phyloP scores from a whole-genome alignment of 1,284 basidiomycete genomes.

The Melampsora abietis-canadensis region DNA sequence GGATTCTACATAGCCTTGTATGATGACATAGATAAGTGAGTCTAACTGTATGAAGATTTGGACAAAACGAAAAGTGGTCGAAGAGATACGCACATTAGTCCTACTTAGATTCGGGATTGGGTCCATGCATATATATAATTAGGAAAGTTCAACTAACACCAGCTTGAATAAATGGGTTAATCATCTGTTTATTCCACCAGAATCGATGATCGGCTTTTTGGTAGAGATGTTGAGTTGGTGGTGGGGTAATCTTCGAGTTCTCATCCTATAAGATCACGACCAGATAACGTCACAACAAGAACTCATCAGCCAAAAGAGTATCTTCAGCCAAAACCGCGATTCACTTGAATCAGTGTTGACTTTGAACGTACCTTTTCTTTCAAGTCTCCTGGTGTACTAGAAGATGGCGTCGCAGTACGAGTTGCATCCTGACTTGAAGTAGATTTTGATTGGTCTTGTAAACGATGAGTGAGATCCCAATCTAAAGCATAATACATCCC shows the following conservation, averaged over 20 bases:
- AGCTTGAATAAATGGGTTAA: constrained; percentile 33
- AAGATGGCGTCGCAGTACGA: neutral
- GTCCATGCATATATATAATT: too few species aligned
- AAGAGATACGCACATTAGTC: neutral
- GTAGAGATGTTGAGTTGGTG: neutral
- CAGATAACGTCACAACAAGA: neutral
- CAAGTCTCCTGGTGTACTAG: neutral
- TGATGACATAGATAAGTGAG: constrained; percentile 28
- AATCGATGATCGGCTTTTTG: constrained; percentile 22
- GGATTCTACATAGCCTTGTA: constrained; percentile 40
- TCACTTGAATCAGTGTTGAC: too few species aligned
- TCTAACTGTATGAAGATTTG: constrained; percentile 13
- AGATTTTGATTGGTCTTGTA: constrained; percentile 21
- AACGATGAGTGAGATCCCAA: constrained; percentile 27
- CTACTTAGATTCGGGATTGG: too few species aligned
- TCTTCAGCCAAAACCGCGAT: too few species aligned
- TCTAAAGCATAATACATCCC: constrained; percentile 39
- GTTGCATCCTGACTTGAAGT: neutral
- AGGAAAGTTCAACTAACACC: constrained; percentile 14
- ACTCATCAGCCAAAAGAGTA: neutral
- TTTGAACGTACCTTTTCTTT: neutral
- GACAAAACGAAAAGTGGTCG: neutral
- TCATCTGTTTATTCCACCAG: constrained; percentile 36
- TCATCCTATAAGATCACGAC: neutral
- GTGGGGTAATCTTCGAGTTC: neutral